phyloP scores from a whole-genome alignment of 2,329 filamentous ascomycete species.

The Magnaporthiopsis rhizophila region DNA sequence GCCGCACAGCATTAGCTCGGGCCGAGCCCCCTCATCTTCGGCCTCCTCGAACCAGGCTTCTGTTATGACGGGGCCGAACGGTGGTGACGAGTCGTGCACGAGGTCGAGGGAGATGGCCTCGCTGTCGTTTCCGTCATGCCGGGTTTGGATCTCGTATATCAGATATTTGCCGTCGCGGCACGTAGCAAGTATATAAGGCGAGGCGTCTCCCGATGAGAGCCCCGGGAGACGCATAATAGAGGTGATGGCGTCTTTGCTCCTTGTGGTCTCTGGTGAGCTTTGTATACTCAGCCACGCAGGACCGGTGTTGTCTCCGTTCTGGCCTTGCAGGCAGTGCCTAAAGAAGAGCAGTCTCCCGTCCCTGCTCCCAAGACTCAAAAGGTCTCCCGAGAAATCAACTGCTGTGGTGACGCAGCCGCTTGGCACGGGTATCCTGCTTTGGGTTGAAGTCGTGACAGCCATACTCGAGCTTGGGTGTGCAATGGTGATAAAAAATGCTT shows the following conservation, averaged over 20 bases:
- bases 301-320: neutral
- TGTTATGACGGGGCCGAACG: constrained; percentile 71
- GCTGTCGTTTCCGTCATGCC: neutral
- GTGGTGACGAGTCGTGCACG: constrained; percentile 60
- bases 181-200: constrained; percentile 55
- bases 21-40: neutral
- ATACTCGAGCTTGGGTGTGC: neutral
- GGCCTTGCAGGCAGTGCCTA: too few species aligned
- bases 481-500: constrained; percentile 21
- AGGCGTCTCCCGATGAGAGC: constrained; percentile 15
- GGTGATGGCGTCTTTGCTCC: constrained; percentile 49
- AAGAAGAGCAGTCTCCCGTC: constrained; percentile 4
- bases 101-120: constrained; percentile 28
- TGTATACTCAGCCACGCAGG: neutral
- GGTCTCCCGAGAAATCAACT: constrained; percentile 29
- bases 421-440: neutral
- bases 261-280: neutral
- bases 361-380: constrained; percentile 41
- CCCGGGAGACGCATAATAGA: constrained; percentile 44
- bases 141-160: constrained; percentile 40
- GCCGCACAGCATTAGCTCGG: constrained; percentile 64
- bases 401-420: constrained; percentile 41
- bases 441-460: neutral
- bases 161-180: constrained; percentile 71
- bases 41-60: constrained; percentile 51